Evolutionary conservation across 345 rosid species (phyloP).

Genomic region (Murraya koenigii): DNA sequence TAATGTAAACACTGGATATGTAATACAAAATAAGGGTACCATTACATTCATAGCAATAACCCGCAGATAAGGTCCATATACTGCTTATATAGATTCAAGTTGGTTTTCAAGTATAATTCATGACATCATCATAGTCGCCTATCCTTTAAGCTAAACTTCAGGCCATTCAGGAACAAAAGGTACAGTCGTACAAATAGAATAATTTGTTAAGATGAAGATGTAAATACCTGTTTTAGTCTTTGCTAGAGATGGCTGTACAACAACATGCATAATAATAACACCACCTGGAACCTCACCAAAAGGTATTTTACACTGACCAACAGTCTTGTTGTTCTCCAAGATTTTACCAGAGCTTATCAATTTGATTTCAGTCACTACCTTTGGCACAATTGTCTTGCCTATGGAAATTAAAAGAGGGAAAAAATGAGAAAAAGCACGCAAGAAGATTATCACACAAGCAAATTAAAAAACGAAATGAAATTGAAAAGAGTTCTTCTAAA

Average conservation of each 20-base stretch:
- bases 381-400: slow-evolving; percentile 79
- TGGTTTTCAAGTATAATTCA: neutral
- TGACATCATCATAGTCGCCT: neutral
- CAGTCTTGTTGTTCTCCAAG: slow-evolving; percentile 78
- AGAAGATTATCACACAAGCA: neutral
- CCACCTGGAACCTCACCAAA: slow-evolving; percentile 67
- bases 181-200: neutral
- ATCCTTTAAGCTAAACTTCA: neutral
- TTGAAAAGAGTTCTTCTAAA: neutral
- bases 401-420: neutral
- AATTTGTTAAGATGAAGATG: neutral
- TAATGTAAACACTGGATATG: neutral
- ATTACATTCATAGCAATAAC: neutral
- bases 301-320: slow-evolving; percentile 81
- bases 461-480: neutral
- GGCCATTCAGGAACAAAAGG: neutral
- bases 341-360: slow-evolving; percentile 85
- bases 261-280: slow-evolving; percentile 75
- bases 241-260: slow-evolving; percentile 76
- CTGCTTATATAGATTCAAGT: neutral
- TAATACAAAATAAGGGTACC: neutral
- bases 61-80: neutral
- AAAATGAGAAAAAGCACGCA: neutral
- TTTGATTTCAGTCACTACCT: slow-evolving; percentile 78
- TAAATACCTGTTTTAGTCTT: slow-evolving; percentile 64